Evolutionary conservation across 441 rosid species (phyloP), one percentile per base, ranked within the genome.

Genomic region (Syzygium syzygioides): DNA sequence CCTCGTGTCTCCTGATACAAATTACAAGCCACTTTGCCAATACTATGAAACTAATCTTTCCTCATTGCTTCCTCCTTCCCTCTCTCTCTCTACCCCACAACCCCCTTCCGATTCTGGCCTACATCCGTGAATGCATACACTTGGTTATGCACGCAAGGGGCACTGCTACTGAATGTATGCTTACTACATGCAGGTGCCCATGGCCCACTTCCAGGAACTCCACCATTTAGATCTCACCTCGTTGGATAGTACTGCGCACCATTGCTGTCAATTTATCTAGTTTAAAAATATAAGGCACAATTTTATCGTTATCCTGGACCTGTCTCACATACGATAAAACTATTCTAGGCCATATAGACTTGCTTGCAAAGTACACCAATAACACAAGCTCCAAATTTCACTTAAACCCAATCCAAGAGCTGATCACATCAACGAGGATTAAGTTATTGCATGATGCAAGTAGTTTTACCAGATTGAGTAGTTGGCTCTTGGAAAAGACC

Each of bases 401-500:
- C 80, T 37, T 52, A 37, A 20, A 23, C 15, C 50, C 83, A 37
- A 71, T 37, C 45, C 52, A 71, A 23, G 83, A 71, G 83, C n/a
- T 3, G 52, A 71, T 71, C 83, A 71, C 83, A 71, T 71, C n/a
- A 71, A 37, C 14, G 28, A 71, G 52, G 79, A 18, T 48, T 71
- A 41, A 71, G 83, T 71, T 71, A 12, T 41, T 23, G 83, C 83
- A 37, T 20, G 28, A 55, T 32, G 25, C 11, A 55, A 57, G 60
- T 55, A 55, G 86, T 86, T 68, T 91, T 93, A 96, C 99, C 95
- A 66, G 91, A 88, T 84, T 91, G 89, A 83, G 91, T 90, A 86
- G 89, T 86, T 23, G 87, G 88, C 89, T 92, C 94, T 71, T 89
- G 88, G 86, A 94, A 90, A 76, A 94, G 97, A 88, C 99, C 99